A percentile compares a stretch with the other conserved stretches of the same genome.
Conservation (phyloP, 495 filamentous ascomycete genomes). For the Penicillium riverlandense region DNA sequence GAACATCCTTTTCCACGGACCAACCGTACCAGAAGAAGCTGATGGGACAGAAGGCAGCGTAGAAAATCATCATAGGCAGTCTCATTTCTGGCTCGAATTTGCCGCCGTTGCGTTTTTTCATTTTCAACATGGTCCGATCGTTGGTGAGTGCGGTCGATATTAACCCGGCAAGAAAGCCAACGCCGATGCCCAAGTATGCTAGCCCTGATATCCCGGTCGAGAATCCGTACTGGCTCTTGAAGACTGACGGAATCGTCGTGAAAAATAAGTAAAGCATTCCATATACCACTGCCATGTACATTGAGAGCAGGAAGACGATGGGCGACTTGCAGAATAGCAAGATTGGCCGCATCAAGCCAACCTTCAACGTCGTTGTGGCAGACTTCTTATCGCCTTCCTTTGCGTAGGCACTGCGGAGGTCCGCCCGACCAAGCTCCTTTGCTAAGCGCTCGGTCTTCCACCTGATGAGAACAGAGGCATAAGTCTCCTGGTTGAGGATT, state of each 20-base stretch:
- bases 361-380: constrained; percentile 28
- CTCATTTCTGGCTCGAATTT: constrained; percentile 57
- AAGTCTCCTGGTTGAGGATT: constrained; percentile 42
- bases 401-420: constrained; percentile 17
- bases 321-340: constrained; percentile 39
- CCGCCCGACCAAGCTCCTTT: constrained; percentile 26
- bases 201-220: constrained; percentile 49
- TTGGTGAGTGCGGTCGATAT: constrained; percentile 45
- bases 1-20: constrained; percentile 15
- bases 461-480: constrained; percentile 43
- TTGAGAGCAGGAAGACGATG: constrained; percentile 43
- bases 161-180: constrained; percentile 47
- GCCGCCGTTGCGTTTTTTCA: constrained; percentile 46
- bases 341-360: constrained; percentile 39
- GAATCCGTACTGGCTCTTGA: constrained; percentile 49
- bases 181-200: constrained; percentile 52
- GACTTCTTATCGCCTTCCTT: constrained; percentile 2
- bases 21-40: constrained; percentile 29
- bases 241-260: constrained; percentile 60
- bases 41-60: constrained; percentile 32
- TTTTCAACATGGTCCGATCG: constrained; percentile 45
- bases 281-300: constrained; percentile 58
- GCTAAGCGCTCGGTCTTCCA: constrained; percentile 40
- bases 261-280: constrained; percentile 62
- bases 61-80: constrained; percentile 56